A percentile compares a stretch with the other conserved stretches of the same genome.
Evolutionary conservation across 148 eudicot genomes (phyloP).

Genomic region (Rhododendron simsii): DNA sequence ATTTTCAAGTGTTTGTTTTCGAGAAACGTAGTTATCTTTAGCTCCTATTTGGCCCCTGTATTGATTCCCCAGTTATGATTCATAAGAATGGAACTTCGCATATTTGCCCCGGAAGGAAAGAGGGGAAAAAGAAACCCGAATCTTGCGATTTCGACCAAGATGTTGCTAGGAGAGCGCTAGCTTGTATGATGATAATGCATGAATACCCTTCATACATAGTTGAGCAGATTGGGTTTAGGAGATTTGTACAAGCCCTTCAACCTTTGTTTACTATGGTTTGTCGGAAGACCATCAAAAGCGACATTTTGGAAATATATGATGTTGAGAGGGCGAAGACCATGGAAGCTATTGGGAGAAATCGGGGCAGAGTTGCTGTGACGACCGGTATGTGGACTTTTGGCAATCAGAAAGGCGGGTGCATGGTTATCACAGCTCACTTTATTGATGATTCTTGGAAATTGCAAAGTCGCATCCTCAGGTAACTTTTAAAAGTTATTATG

Average conservation of each 20-base stretch:
- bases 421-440: constrained; percentile 21
- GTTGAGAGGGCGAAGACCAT: background rate
- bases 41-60: background rate
- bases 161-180: background rate
- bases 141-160: background rate
- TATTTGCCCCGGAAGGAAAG: background rate
- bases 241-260: background rate
- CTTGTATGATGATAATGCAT: background rate
- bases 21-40: background rate
- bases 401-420: constrained; percentile 18
- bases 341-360: background rate
- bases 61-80: background rate
- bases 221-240: background rate
- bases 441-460: constrained; percentile 18
- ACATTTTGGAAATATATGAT: constrained; percentile 16
- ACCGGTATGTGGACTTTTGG: constrained; percentile 22
- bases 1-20: background rate
- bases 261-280: background rate
- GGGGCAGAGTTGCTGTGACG: constrained; percentile 8
- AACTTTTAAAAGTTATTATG: background rate
- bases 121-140: background rate
- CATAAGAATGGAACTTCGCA: background rate
- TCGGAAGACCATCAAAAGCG: background rate
- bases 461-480: constrained; percentile 11
- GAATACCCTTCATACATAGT: background rate